Base-by-base conservation (phyloP, 331 rosid species). In the Rosa hybrid region DNA sequence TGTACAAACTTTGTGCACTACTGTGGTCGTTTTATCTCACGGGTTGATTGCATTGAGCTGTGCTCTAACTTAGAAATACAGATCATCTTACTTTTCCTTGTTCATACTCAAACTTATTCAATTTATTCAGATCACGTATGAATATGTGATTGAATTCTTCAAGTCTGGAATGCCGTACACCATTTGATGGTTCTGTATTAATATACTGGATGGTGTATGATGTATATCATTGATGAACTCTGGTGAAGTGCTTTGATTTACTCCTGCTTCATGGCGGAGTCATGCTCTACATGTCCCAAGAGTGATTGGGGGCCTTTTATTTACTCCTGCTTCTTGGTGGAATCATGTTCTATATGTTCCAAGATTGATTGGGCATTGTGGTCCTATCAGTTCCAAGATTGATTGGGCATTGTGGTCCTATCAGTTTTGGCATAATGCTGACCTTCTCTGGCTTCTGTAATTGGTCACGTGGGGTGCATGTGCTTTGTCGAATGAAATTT, bases 1-100 rank as follows among this genome's bases (percentile, higher is more conserved):
- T 87, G 92, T 86, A 68, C 72, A 82, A 83, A 83, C 87, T 71
- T 68, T 60, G 76, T 83, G 90, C 80, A 80, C 78, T 81, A 72
- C 83, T 83, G 70, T 81, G 79, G 78, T 87, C 79, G 44, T 84
- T 71, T 76, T 3, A 34, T 84, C 79, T 74, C 54, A 75, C 59
- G 80, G 83, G 51, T 77, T 50, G 75, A 38, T 59, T 73, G 71
- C 51, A 76, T 27, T 14, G 12, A 57, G 76, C 63, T 78, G 30
- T 49, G 79, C 30, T 75, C 51, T 39, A 41, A 42, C 62, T 9
- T 6, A 18, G 49, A 54, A 79, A 78, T 77, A 48, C 67, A 62
- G 8, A 6, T 23, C 25, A 21, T 77, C 34, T 8, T 69, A 18
- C 17, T 63, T 13, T 45, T 23, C 50, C 6, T 25, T 57, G 48